Evolutionary conservation across 108 stramenopile species (phyloP), one percentile per base, ranked within the genome.

Genomic region (Fragilariopsis cylindrus): DNA sequence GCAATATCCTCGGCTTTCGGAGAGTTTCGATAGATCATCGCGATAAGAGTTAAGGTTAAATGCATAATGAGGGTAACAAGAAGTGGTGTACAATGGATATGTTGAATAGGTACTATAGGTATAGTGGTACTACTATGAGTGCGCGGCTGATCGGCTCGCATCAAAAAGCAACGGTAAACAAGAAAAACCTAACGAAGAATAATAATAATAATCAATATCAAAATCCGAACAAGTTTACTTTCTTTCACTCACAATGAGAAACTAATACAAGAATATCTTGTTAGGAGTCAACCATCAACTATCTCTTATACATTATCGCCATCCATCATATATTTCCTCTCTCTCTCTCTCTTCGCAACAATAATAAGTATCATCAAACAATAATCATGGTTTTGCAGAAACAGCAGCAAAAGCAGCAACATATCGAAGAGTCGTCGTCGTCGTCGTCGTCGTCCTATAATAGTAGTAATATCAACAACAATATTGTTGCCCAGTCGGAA

Each of bases 401-500:
- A 12, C 5, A 43, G 41, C 63, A 68, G 48, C 19, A 52, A 12
- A 16, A 43, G 41, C 63, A 48, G 40, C 48, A 30, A 52, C n/a
- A 3, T 4, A 30, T 68, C 49, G 49, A 48, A 7, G 67, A 52
- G 19, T n/a, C 16, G 6, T 68, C 30, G 30, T 30, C 30, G 30
- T 30, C 21, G 21, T 30, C 21, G 21, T 30, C 30, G 30, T 30
- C 30, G 21, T 21, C 21, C 2, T 2, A 30, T 2, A 30, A 30
- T 30, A 30, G 30, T 30, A 30, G 30, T 30, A 30, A 2, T 30
- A 30, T 30, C 30, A 30, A 39, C 45, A 72, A 72, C 48, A 57
- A 57, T 60, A 72, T 72, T 49, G 72, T 73, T 18, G 77, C 77
- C 7, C 48, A 62, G 44, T 78, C 77, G 43, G 71, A 78, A 19